Evolutionary conservation across 2,329 filamentous ascomycete species (phyloP), one percentile per base, ranked within the genome.

Genomic region (Endoconidiophora polonica): DNA sequence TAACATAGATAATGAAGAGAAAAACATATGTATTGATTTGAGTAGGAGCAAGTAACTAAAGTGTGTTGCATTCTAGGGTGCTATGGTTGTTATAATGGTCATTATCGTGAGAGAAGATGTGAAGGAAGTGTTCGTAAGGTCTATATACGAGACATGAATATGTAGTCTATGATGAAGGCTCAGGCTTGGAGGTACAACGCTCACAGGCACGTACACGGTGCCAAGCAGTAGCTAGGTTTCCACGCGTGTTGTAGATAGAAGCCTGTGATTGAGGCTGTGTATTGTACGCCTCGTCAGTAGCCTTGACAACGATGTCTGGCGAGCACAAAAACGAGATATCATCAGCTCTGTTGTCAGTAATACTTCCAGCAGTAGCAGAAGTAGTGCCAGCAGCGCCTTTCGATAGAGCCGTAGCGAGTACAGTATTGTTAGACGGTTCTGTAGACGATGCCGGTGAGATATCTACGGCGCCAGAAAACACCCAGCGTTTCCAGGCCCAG

Each of bases 151-250:
- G 12, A 33, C 29, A 33, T 33, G 29, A 12, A 9, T 33, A 33
- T 33, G 6, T 3, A 20, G 18, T 20, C 5, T 16, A 44, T 6
- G 9, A 9, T 44, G 12, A 24, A 24, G 41, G 6, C 26, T 9
- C 7, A 14, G 22, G 22, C 23, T 44, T 44, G 42, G 42, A 16
- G 18, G 16, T 40, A 23, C 61, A 65, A n/a, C 55, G 52, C 2
- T 62, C 60, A 50, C 64, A 66, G 5, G 67, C 56, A 16, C 55
- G 61, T 2, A 81, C 66, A 2, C 76, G 70, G 59, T 82, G 77
- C 78, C 78, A 82, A 1, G 76, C 77, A n/a, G 74, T 80, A 2
- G 76, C 76, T 49, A 81, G 65, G 59, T 81, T 81, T 0, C 78
- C 79, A 2, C 77, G 67, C 36, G 78, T 65, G 54, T 82, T 82